Base-by-base conservation (phyloP, 1,139 yeast species). In the Diutina scorzettiae region DNA sequence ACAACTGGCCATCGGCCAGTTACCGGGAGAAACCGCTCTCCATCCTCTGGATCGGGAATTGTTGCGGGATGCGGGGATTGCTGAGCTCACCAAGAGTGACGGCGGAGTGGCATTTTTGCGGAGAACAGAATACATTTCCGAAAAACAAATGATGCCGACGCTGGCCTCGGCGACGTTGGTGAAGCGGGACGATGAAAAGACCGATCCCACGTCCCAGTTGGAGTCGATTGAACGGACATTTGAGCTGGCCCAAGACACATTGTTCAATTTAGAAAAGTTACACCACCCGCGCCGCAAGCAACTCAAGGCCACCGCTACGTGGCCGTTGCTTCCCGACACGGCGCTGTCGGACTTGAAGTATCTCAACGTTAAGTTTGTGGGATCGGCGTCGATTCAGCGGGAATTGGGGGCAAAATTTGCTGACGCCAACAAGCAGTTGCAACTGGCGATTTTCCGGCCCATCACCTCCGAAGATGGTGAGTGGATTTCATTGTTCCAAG, bases 61-160 rank as follows among this genome's bases (percentile, higher is more conserved):
- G 43, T 67, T 91, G 45, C 76, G 89, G 56, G 96, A 87, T 56
- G 95, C 96, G 28, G 76, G 72, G 16, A 63, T 70, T 43, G 71
- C 67, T 25, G 62, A 59, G 45, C 61, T 64, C 48, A 63, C 64
- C 60, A 76, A 66, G 56, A 70, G 74, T 40, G 77, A 63, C 56
- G 80, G 69, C 47, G 76, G 66, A 47, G 96, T 89, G 21, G 76
- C 94, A 17, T 89, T 89, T 63, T 71, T 89, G 56, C 79, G 97
- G 64, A 78, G 97, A 64, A 89, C 97, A 0, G 97, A 91, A 59
- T 91, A 91, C 58, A 83, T 86, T 47, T 71, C 87, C 12, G 76
- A 66, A 48, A 61, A 59, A 43, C 60, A 59, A 40, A 43, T 53
- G 21, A 44, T 45, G 7, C 43, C 44, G 12, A 16, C 25, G 2